Evolutionary conservation across 2,329 filamentous ascomycete genomes (phyloP).

Genomic region (Hortaea werneckii): DNA sequence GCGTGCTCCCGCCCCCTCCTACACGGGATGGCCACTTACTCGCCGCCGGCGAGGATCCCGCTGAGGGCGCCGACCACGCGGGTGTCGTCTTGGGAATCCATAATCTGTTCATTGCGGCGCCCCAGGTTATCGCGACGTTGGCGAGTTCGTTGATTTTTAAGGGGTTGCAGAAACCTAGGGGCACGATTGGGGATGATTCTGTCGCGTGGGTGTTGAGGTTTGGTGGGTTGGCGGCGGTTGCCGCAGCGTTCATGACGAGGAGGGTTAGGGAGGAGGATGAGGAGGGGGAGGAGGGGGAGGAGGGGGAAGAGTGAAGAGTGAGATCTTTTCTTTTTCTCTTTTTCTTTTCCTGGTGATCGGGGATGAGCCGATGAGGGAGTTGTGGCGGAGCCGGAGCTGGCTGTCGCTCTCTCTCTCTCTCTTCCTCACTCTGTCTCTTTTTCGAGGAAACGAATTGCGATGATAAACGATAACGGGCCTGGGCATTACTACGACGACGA

Average conservation of each 20-base stretch:
- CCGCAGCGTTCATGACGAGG: constrained; percentile 46
- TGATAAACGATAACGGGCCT: no score
- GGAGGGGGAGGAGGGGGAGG: no score
- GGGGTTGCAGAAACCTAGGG: constrained; percentile 76
- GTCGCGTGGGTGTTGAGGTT: constrained; percentile 79
- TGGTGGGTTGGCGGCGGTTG: constrained; percentile 67
- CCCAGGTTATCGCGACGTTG: constrained; percentile 82
- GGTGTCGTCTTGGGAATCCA: constrained; percentile 90
- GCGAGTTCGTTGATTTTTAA: constrained; percentile 77
- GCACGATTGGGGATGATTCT: constrained; percentile 73
- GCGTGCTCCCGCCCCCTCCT: constrained; percentile 32
- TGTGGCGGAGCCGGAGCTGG: no score
- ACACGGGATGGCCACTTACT: constrained; percentile 29
- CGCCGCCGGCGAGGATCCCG: constrained; percentile 40
- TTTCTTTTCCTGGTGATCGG: no score
- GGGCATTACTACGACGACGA: no score
- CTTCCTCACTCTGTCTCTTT: no score
- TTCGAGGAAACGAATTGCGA: no score
- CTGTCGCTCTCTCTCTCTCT: no score
- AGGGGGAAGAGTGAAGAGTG: no score
- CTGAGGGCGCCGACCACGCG: constrained; percentile 58
- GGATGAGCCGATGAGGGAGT: no score
- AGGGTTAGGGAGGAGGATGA: constrained; percentile 2
- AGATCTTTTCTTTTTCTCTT: background rate
- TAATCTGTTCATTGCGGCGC: constrained; percentile 86